Percentiles rank a stretch among this genome's conserved stretches.
phyloP scores from a whole-genome alignment of 2,329 filamentous ascomycete species.

The Cladosporium sp. region DNA sequence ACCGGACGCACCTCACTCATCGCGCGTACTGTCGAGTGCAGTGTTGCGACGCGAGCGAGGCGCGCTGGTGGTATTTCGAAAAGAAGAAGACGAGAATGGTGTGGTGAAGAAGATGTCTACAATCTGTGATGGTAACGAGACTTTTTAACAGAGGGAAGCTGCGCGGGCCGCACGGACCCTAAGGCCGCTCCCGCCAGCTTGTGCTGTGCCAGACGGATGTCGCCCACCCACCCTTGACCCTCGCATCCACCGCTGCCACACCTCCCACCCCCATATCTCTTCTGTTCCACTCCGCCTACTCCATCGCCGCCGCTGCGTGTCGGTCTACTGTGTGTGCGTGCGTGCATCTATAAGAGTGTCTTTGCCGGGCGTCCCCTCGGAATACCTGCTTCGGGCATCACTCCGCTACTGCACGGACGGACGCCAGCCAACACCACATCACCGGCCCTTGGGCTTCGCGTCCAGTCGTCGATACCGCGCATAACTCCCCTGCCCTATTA shows the following conservation, averaged over 20 bases:
- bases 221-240: no score
- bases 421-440: not conserved
- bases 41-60: not conserved
- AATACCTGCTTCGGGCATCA: not conserved
- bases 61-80: not conserved
- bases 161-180: not conserved
- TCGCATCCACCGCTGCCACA: not conserved
- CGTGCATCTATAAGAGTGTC: not conserved
- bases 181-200: no score
- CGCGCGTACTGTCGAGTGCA: not conserved
- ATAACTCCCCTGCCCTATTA: not conserved
- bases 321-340: not conserved
- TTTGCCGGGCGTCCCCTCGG: not conserved
- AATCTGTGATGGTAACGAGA: not conserved
- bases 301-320: not conserved
- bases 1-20: not conserved
- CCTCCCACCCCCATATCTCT: no score
- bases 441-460: not conserved
- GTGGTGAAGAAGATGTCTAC: conserved; percentile 1
- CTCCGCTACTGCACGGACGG: not conserved
- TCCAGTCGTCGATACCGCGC: not conserved
- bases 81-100: not conserved
- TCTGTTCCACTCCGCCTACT: not conserved
- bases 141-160: not conserved
- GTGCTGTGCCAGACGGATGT: no score